Base-by-base conservation (phyloP, 176 grass and related monocot genomes). In the Saccharum officinarum region DNA sequence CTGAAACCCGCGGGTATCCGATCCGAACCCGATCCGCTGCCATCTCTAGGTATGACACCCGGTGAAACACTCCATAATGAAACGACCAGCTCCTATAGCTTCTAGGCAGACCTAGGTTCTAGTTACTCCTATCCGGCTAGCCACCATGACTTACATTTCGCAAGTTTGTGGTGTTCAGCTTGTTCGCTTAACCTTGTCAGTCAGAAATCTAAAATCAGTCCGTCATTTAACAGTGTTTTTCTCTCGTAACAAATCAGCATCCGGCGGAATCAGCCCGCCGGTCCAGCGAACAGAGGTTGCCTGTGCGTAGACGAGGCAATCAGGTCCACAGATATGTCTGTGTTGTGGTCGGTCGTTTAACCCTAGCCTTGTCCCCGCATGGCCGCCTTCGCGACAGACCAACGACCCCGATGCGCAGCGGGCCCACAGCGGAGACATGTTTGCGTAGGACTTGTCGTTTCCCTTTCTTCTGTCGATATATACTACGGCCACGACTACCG, bases 331-430 rank as follows among this genome's bases (percentile, higher is more conserved):
- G 38, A 61, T 41, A 28, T n/a, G 33, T 18, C 44, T 65, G 41
- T 54, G 28, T 15, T 64, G 0, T 80, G 52, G 84, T 80, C 67
- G 69, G 85, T 67, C 60, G 59, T 81, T 81, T 81, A 75, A 81
- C 85, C 23, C 57, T 87, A 87, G 77, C 69, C 42, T 75, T 81
- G 85, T 74, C 77, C 77, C 20, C 31, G 39, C 77, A n/a, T 74
- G 55, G 68, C 42, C 85, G 77, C 76, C 54, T 72, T 28, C 26
- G 30, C 76, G 84, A 79, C 66, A 63, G 69, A 79, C 84, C 76
- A 80, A 72, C 84, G 76, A 86, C 76, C 76, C 41, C 67, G 76
- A 86, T 65, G 84, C 52, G 54, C 14, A 28, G 11, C 25, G 75
- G 83, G 18, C 73, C 84, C 64, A 71, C 66, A 4, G 18, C 0